Base-by-base conservation (phyloP, 2,329 filamentous ascomycete species). In the Diaporthe nobilis region DNA sequence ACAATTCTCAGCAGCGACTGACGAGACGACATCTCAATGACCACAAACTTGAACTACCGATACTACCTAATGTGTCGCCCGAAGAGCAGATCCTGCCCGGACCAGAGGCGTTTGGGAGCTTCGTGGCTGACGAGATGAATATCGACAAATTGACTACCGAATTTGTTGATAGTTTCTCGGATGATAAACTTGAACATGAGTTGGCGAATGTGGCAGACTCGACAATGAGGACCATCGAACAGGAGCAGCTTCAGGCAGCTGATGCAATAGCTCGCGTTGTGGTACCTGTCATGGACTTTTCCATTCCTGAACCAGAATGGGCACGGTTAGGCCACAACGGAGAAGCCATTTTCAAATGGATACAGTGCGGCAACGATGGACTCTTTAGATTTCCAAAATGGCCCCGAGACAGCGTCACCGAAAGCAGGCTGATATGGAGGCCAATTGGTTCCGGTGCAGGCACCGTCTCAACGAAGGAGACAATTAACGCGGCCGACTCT, bases 211-310 rank as follows among this genome's bases (percentile, higher is more conserved):
- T 74, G 9, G 80, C 77, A 58, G 65, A 58, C 4, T 68, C 17
- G 4, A 65, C 78, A n/a, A 79, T 78, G 78, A 76, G 75, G n/a
- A 68, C 58, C 13, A 76, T 78, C 9, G 80, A 82, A 67, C 81
- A 82, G 51, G 81, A 82, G 70, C 78, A 80, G 67, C 77, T 82
- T 8, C 72, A 81, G 25, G 79, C 81, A 17, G 72, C 80, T 9
- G 81, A 82, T 49, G 79, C 78, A 12, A 78, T 75, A 37, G 77
- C 77, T n/a, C 78, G 81, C 37, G 76, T 82, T 9, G n/a, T 73
- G 4, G 77, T 82, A n/a, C 81, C 81, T 1, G 49, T 82, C 20
- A 75, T 82, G 76, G 81, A 82, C 63, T 82, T 82, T 51, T 79
- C 77, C 12, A 57, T 80, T 13, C 75, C 80, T 7, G 72, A 75